Base-by-base conservation (phyloP, 2,329 filamentous ascomycete species). In the Triangularia verruculosa region DNA sequence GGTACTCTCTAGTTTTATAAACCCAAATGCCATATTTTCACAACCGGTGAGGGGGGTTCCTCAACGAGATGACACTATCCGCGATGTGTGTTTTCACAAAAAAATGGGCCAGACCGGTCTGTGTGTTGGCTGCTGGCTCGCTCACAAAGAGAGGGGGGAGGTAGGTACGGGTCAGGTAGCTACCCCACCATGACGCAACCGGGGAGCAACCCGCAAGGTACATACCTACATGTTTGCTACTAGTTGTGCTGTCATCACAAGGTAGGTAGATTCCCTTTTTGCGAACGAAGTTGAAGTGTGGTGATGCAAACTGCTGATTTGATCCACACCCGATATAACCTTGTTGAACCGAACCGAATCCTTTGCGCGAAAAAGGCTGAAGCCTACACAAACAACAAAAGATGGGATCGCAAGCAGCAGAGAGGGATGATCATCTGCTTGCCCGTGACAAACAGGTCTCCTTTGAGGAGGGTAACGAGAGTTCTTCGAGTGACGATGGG, bases 401-500 rank as follows among this genome's bases (percentile, higher is more conserved):
- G 34, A 52, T 34, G 28, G 39, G 24, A 15, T 30, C 58, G 2
- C 22, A 57, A 6, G 39, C 39, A 8, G 39, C 17, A 47, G 5
- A 28, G 27, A 20, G 17, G 39, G 39, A 47, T n/a, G n/a, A n/a
- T n/a, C n/a, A n/a, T 20, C n/a, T 47, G n/a, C 9, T 34, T 13
- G 0, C 15, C 12, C 13, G 11, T 1, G 13, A 20, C 6, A 63
- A 63, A 20, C 34, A 28, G 7, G 59, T 63, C 24, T 57, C 30
- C 22, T 64, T 61, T 28, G 68, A 68, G 22, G 78, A 80, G 47
- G 74, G 72, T 25, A 73, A 47, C 20, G 39, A 47, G n/a, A 47
- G n/a, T 9, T 47, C n/a, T n/a, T n/a, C 39, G n/a, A 47, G 39
- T 56, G 83, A 85, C 62, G 83, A 85, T 53, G 76, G 74, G 54